These are phyloP conservation scores for Capsicum rhomboideum DNA, from an alignment of 257 asterid genomes.

Conservation along the genomic window DNA sequence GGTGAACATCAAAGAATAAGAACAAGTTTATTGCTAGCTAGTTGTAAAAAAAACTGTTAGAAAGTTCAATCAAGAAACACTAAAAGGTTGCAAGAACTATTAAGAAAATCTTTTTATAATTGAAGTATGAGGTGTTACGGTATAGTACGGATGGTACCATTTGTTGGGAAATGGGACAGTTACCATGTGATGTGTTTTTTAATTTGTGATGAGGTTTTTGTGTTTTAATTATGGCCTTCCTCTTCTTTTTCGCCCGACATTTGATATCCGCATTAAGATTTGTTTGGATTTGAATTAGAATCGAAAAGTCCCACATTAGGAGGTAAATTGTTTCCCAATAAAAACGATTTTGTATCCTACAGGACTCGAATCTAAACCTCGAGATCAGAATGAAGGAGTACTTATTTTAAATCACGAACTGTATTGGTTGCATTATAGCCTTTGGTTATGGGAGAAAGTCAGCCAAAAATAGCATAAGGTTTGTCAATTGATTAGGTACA, in stretches of 20 bases:
- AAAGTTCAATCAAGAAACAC: neutral
- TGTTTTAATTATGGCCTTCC: neutral
- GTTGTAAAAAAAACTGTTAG: neutral
- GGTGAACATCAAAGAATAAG: neutral
- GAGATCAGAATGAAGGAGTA: accelerated
- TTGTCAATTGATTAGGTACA: slow-evolving; percentile 5
- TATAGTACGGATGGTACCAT: slow-evolving; percentile 19
- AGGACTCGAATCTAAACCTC: too few species aligned
- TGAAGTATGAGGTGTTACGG: slow-evolving; percentile 15
- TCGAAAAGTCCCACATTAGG: too few species aligned
- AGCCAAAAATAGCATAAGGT: neutral
- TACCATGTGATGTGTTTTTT: slow-evolving; percentile 8
- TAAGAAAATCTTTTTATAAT: neutral
- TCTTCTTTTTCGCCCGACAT: neutral
- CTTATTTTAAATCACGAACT: accelerated
- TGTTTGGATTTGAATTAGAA: neutral
- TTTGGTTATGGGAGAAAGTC: neutral
- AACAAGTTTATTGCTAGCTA: neutral
- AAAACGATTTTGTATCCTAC: too few species aligned
- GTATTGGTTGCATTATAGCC: neutral
- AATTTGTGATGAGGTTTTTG: neutral
- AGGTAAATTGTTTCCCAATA: too few species aligned
- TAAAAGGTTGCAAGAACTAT: neutral
- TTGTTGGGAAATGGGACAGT: slow-evolving; percentile 6
- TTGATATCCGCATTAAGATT: neutral